phyloP scores from a whole-genome alignment of 352 stramenopile genomes.

The Phytophthora sp. region DNA sequence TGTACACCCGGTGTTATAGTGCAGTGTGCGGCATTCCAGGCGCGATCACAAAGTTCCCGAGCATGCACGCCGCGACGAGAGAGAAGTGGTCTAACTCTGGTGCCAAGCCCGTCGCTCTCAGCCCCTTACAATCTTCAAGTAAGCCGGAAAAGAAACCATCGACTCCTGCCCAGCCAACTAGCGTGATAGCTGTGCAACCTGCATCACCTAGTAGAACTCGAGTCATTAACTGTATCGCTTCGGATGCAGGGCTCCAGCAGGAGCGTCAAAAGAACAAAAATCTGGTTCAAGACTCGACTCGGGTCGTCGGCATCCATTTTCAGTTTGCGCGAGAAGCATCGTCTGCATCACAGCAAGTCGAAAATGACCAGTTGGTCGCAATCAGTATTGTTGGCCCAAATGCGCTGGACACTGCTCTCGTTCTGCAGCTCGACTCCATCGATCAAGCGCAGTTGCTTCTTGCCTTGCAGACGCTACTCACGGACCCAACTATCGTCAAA shows the following conservation, averaged over 20 bases:
- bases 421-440: not conserved
- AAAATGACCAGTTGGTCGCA: not conserved
- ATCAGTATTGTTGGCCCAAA: not conserved
- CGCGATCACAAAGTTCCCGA: not conserved
- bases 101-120: not conserved
- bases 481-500: slow-evolving; percentile 7
- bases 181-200: not conserved
- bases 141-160: not conserved
- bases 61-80: not conserved
- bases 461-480: not conserved
- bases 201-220: not conserved
- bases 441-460: too few relatives aligned
- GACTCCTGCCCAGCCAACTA: not conserved
- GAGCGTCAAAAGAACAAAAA: not conserved
- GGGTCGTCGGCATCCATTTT: slow-evolving; percentile 4
- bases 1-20: not conserved
- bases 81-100: not conserved
- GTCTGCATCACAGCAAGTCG: too few relatives aligned
- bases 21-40: not conserved
- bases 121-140: not conserved
- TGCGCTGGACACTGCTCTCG: not conserved
- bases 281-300: too few relatives aligned
- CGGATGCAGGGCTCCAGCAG: not conserved
- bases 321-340: not conserved
- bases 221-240: not conserved